Percentiles rank a stretch among this genome's conserved stretches.
Evolutionary conservation across 768 basidiomycete genomes (phyloP).

Genomic region (Suillus clintonianus): DNA sequence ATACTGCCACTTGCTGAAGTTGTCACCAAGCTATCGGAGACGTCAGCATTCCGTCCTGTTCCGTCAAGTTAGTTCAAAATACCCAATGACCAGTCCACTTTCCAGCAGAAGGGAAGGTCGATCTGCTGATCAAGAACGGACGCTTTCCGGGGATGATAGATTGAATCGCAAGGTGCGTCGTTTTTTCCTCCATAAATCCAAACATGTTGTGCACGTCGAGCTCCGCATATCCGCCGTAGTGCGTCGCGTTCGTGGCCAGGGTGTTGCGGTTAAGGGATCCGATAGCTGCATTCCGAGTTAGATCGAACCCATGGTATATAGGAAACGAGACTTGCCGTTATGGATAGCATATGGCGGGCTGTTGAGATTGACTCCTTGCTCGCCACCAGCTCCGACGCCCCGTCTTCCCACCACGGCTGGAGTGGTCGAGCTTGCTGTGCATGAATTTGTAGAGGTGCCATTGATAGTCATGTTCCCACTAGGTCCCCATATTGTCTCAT

Average conservation of each 20-base stretch:
- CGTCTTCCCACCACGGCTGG: constrained; percentile 35
- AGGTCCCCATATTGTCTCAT: constrained; percentile 58
- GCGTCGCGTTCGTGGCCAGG: constrained; percentile 72
- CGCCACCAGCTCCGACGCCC: constrained; percentile 51
- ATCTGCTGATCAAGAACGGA: constrained; percentile 72
- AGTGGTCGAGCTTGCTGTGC: constrained; percentile 19
- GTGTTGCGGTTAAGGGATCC: constrained; percentile 56
- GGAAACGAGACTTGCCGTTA: constrained; percentile 48
- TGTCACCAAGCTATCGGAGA: constrained; percentile 64
- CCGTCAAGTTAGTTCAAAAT: constrained; percentile 7
- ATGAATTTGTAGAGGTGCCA: constrained; percentile 56
- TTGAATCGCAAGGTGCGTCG: constrained; percentile 61
- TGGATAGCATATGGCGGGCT: constrained; percentile 69
- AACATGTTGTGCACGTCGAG: constrained; percentile 72
- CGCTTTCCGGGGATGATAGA: constrained; percentile 57
- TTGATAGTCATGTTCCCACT: constrained; percentile 79
- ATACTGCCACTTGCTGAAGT: constrained; percentile 74
- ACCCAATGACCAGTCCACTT: constrained; percentile 78
- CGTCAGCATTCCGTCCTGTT: background rate
- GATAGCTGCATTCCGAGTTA: constrained; percentile 38
- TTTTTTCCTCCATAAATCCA: constrained; percentile 70
- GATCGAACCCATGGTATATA: background rate
- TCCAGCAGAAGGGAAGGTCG: constrained; percentile 68
- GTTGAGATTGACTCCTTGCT: constrained; percentile 52
- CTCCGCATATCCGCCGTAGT: constrained; percentile 60